Evolutionary conservation across 2,329 filamentous ascomycete genomes (phyloP), one percentile per base, ranked within the genome.

Genomic region (Didymellaceae sp.): DNA sequence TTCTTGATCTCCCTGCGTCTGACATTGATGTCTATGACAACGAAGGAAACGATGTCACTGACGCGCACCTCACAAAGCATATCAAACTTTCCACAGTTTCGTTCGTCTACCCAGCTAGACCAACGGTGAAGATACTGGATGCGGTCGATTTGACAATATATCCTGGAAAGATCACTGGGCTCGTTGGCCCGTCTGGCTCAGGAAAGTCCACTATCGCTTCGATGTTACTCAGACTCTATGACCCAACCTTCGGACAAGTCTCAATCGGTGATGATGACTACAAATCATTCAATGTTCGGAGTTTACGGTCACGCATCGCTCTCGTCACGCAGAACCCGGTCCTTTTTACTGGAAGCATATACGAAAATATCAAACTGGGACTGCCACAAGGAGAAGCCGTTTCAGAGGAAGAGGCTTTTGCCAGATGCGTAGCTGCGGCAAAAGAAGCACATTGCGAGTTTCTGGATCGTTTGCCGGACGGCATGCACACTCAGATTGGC

Each of bases 391-490:
- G 34, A 3, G 55, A 66, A 28, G 26, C 37, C 6, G 32, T 70
- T 1, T 43, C 62, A 4, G 64, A 71, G 17, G 63, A 67, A 3
- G 74, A 78, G 8, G 76, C 80, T 0, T 52, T 75, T 2, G 70
- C 76, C 8, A 74, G 80, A 21, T 77, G 81, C 11, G 67, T 73
- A 14, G 65, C 59, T 25, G 81, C 85, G 8, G 80, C 83, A 2
- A 71, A 68, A 7, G 75, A 86, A 26, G 85, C 86, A 2, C 82
- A 87, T 66, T 71, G 66, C 33, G 71, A 74, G 26, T 74, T 74
- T 46, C 52, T 74, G 11, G 62, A 65, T 17, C 57, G 62, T 16
- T 62, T 74, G 6, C 70, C 72, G 4, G 57, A 74, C 33, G 71
- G 71, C 6, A 61, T 72, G 6, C 44, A 71, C 20, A 73, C 70